These are phyloP conservation scores for Skeletonema potamos DNA, from an alignment of 108 stramenopile species.

Conservation along the genomic window DNA sequence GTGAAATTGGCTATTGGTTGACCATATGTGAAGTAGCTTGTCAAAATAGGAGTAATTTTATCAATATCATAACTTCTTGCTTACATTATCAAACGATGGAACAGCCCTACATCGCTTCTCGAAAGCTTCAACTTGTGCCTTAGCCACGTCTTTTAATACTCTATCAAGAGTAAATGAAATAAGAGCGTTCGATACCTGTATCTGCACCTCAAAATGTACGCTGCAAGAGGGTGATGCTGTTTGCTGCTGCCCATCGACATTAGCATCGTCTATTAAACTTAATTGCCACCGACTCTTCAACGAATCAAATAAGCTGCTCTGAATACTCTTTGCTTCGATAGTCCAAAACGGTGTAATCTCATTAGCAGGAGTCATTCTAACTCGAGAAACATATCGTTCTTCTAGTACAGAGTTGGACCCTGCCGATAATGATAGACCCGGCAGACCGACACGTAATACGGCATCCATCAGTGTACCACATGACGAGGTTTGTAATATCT, in stretches of 20 bases:
- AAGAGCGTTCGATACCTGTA: slow-evolving; percentile 65
- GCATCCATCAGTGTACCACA: slow-evolving; percentile 69
- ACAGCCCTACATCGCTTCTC: slow-evolving; percentile 53
- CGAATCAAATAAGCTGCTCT: slow-evolving; percentile 65
- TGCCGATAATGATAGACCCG: slow-evolving; percentile 28
- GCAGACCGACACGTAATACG: slow-evolving; percentile 59
- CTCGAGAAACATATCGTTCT: slow-evolving; percentile 67
- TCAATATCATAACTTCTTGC: background rate
- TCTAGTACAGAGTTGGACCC: slow-evolving; percentile 15
- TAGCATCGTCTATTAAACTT: slow-evolving; percentile 11
- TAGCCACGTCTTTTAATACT: slow-evolving; percentile 55
- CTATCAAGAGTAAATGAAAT: slow-evolving; percentile 43
- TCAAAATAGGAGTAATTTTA: background rate
- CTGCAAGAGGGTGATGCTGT: slow-evolving; percentile 19
- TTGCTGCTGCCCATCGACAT: background rate
- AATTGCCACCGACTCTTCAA: slow-evolving; percentile 70
- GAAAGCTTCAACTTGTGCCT: slow-evolving; percentile 65
- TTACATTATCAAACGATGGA: slow-evolving; percentile 21
- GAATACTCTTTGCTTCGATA: slow-evolving; percentile 66
- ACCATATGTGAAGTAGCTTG: too few species aligned
- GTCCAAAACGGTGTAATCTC: slow-evolving; percentile 32
- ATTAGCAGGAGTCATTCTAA: slow-evolving; percentile 37
- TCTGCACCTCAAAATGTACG: slow-evolving; percentile 75
- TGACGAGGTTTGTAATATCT: slow-evolving; percentile 44
- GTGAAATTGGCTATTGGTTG: too few species aligned